A percentile compares a stretch with the other conserved stretches of the same genome.
Conservation (phyloP, 2,329 filamentous ascomycete genomes). For the Geosmithia morbida region DNA sequence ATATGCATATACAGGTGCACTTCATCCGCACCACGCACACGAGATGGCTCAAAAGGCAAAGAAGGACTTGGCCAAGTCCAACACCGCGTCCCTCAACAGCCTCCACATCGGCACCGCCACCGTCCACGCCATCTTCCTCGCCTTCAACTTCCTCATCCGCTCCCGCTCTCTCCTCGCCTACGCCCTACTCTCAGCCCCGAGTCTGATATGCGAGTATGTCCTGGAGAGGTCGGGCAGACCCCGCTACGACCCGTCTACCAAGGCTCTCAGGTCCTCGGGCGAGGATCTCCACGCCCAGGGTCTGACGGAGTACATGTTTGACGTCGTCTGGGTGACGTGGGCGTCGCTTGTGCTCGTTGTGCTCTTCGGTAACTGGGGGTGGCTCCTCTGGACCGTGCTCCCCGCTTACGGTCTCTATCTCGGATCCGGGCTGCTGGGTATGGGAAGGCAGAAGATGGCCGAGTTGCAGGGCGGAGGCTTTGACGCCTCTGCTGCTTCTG, state of each 20-base stretch:
- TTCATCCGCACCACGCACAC: too few species aligned
- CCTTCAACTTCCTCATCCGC: slow-evolving; percentile 53
- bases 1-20: too few species aligned
- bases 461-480: slow-evolving; percentile 23
- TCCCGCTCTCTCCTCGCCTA: slow-evolving; percentile 56
- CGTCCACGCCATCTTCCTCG: slow-evolving; percentile 61
- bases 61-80: slow-evolving; percentile 60
- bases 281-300: slow-evolving; percentile 82
- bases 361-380: slow-evolving; percentile 66
- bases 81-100: slow-evolving; percentile 61
- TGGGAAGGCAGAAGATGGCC: slow-evolving; percentile 37
- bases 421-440: slow-evolving; percentile 36
- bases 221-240: slow-evolving; percentile 79
- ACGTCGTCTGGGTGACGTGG: slow-evolving; percentile 92
- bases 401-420: slow-evolving; percentile 42
- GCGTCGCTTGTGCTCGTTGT: slow-evolving; percentile 57
- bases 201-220: slow-evolving; percentile 67
- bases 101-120: slow-evolving; percentile 64
- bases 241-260: slow-evolving; percentile 47
- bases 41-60: slow-evolving; percentile 49
- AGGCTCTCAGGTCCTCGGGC: slow-evolving; percentile 58
- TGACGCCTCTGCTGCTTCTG: slow-evolving; percentile 9
- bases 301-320: slow-evolving; percentile 96
- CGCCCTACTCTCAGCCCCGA: slow-evolving; percentile 56
- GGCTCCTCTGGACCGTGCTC: slow-evolving; percentile 39